phyloP scores from a whole-genome alignment of 2,329 filamentous ascomycete genomes.

The Cladosporium oxysporum region DNA sequence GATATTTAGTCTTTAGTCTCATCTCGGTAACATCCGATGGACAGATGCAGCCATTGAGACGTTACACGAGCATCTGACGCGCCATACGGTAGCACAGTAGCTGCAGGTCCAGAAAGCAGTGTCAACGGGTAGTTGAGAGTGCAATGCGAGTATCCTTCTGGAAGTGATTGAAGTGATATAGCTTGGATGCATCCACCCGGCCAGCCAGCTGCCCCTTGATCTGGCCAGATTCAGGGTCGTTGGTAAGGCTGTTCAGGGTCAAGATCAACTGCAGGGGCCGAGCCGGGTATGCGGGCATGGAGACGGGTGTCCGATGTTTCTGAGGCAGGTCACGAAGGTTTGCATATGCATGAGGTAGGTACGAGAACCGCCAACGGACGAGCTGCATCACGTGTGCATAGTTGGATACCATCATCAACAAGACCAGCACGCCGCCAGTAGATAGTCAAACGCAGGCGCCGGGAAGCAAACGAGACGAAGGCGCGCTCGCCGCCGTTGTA shows the following conservation, averaged over 20 bases:
- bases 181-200: neutral
- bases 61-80: neutral
- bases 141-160: neutral
- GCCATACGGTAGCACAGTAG: neutral
- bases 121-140: neutral
- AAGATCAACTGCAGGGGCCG: conserved; percentile 10
- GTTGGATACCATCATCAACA: neutral
- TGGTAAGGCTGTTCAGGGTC: conserved; percentile 9
- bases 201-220: neutral
- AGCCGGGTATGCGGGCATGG: conserved; percentile 9
- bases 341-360: neutral
- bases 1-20: neutral
- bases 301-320: neutral
- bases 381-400: neutral
- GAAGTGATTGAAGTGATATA: neutral
- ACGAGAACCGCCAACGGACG: neutral
- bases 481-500: neutral
- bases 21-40: neutral
- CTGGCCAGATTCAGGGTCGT: neutral
- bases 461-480: neutral
- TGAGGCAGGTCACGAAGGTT: neutral
- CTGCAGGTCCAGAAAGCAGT: neutral
- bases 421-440: neutral
- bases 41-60: neutral
- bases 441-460: neutral